Conservation (phyloP, 345 rosid species). For the Bretschneidera sinensis region DNA sequence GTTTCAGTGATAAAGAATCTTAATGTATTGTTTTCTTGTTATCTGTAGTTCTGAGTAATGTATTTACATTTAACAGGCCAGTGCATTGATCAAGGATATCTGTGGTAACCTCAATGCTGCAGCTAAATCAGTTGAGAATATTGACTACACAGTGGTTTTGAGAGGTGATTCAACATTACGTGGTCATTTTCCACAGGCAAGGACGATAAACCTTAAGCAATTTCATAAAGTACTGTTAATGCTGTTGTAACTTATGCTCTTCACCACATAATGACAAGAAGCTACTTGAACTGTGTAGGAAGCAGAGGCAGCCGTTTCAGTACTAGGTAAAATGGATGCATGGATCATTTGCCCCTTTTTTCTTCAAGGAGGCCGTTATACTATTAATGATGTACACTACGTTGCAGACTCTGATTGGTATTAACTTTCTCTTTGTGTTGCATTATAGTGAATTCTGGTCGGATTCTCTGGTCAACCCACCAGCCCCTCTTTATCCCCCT, state of each 20-base stretch:
- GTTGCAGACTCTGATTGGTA: slow-evolving; percentile 90
- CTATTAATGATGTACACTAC: slow-evolving; percentile 80
- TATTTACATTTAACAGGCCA: slow-evolving; percentile 51
- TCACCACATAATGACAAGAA: slow-evolving; percentile 7
- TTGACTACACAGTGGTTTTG: slow-evolving; percentile 73
- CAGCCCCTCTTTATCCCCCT: neutral
- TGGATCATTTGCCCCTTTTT: slow-evolving; percentile 98
- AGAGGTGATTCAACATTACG: slow-evolving; percentile 97
- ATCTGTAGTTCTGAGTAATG: slow-evolving; percentile 19
- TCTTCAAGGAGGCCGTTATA: slow-evolving; percentile 97
- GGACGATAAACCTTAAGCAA: slow-evolving; percentile 17
- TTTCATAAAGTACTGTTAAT: neutral
- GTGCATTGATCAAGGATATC: slow-evolving; percentile 60
- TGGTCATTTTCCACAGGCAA: slow-evolving; percentile 97
- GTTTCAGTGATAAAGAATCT: neutral
- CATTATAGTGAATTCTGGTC: slow-evolving; percentile 1
- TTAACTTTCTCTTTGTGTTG: neutral
- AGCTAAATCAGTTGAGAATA: slow-evolving; percentile 51
- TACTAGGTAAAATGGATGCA: slow-evolving; percentile 86
- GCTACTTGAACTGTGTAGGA: slow-evolving; percentile 46
- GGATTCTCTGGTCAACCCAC: neutral
- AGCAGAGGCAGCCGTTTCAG: slow-evolving; percentile 82
- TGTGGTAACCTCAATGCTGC: slow-evolving; percentile 66
- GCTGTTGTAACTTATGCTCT: neutral
- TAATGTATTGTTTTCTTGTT: neutral